A percentile compares a stretch with the other conserved stretches of the same genome.
These are phyloP conservation scores for Yamadazyma taylorii DNA, from an alignment of 1,139 yeast genomes.

Conservation along the genomic window DNA sequence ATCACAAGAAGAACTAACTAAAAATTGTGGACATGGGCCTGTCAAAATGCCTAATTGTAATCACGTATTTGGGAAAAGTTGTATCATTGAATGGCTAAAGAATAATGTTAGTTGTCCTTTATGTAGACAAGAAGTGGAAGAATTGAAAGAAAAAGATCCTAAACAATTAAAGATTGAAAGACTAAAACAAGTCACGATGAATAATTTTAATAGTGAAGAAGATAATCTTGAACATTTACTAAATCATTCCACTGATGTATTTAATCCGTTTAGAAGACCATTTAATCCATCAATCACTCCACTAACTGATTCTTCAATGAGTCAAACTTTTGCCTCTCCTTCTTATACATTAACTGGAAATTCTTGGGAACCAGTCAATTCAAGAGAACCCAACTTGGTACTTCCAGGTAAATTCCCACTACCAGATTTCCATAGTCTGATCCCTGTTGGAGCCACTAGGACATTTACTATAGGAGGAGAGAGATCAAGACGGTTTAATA, in stretches of 20 bases:
- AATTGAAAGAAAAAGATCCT: constrained; percentile 25
- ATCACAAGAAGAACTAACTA: constrained; percentile 6
- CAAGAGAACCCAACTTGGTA: constrained; percentile 28
- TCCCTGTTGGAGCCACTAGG: constrained; percentile 9
- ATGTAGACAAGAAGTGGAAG: constrained; percentile 46
- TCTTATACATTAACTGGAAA: constrained; percentile 10
- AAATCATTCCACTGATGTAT: constrained; percentile 38
- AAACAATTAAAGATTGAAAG: constrained; percentile 16
- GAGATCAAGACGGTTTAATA: constrained; percentile 4
- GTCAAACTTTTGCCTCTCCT: constrained; percentile 36
- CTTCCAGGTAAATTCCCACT: constrained; percentile 36
- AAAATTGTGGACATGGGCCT: constrained; percentile 32
- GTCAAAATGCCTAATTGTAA: constrained; percentile 47
- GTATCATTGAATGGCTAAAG: constrained; percentile 46
- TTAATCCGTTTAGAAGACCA: constrained; percentile 39
- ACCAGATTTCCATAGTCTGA: constrained; percentile 17
- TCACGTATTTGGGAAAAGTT: constrained; percentile 43
- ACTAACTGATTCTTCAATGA: constrained; percentile 40
- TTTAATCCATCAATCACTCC: constrained; percentile 42
- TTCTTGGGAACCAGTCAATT: constrained; percentile 6
- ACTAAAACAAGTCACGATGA: constrained; percentile 14
- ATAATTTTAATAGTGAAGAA: constrained; percentile 17
- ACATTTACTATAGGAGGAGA: constrained; percentile 4
- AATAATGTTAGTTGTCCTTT: constrained; percentile 45
- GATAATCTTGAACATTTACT: constrained; percentile 26